These are phyloP conservation scores for Lachnellula suecica DNA, from an alignment of 2,329 filamentous ascomycete species.

Conservation along the genomic window DNA sequence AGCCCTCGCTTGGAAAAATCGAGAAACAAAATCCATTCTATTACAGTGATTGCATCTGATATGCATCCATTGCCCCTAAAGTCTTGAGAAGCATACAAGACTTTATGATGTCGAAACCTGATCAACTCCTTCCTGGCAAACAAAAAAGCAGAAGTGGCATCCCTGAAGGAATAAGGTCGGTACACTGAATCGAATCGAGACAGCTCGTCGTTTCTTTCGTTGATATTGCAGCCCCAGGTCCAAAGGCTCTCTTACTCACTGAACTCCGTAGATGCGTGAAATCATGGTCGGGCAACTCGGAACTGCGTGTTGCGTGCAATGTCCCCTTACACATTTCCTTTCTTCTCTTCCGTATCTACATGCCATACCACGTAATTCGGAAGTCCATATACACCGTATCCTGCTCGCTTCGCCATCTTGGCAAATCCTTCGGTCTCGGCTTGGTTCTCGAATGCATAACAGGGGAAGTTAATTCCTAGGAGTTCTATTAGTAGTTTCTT, in stretches of 20 bases:
- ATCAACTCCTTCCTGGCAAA: conserved; percentile 21
- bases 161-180: conserved; percentile 14
- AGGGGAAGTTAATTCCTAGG: conserved; percentile 92
- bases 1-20: conserved; percentile 4
- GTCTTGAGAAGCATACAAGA: conserved; percentile 12
- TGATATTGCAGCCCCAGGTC: conserved; percentile 18
- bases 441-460: conserved; percentile 97
- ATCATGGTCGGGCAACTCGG: conserved; percentile 24
- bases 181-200: conserved; percentile 25
- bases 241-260: conserved; percentile 20
- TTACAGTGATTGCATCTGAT: conserved; percentile 23
- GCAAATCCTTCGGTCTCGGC: conserved; percentile 98
- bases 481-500: conserved; percentile 26
- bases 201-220: conserved; percentile 14
- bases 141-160: conserved; percentile 11
- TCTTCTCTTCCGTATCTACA: conserved; percentile 93
- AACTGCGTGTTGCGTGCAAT: conserved; percentile 20
- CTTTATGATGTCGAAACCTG: conserved; percentile 10
- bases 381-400: conserved; percentile 86
- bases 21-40: conserved; percentile 27
- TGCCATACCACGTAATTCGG: conserved; percentile 99
- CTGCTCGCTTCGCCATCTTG: conserved; percentile 96
- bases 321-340: conserved; percentile 58
- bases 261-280: conserved; percentile 34
- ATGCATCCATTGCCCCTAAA: conserved; percentile 13